Conservation (phyloP, 495 filamentous ascomycete genomes). For the Aspergillus carlsbadensis region DNA sequence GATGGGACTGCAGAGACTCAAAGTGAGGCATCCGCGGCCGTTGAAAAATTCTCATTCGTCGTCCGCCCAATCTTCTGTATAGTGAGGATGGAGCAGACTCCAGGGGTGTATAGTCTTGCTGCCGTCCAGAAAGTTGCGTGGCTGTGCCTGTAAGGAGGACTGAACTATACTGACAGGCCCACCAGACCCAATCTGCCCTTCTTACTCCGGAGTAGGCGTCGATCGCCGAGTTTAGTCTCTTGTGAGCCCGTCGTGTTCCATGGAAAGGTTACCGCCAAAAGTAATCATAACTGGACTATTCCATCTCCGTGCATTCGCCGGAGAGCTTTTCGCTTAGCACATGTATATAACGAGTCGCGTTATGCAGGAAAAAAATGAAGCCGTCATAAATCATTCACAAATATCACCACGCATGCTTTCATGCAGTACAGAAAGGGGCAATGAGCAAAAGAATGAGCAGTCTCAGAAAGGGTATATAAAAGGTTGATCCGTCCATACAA, state of each 20-base stretch:
- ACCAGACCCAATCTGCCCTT: not conserved
- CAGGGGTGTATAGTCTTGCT: not conserved
- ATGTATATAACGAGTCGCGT: too few species aligned
- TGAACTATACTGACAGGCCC: not conserved
- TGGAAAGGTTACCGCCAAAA: not conserved
- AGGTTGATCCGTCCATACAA: slow-evolving; percentile 7
- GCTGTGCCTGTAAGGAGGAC: slow-evolving; percentile 20
- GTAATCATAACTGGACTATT: not conserved
- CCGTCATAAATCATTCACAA: too few species aligned
- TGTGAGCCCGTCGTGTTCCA: not conserved
- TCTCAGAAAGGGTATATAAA: slow-evolving; percentile 1
- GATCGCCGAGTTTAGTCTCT: not conserved
- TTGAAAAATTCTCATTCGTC: slow-evolving; percentile 7
- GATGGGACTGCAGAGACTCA: not conserved
- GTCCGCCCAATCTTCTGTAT: not conserved
- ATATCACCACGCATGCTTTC: too few species aligned
- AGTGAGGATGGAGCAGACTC: not conserved
- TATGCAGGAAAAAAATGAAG: too few species aligned
- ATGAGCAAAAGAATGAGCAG: not conserved
- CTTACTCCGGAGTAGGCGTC: not conserved
- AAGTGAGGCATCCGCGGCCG: slow-evolving; percentile 7
- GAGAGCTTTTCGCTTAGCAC: too few species aligned
- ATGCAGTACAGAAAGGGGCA: not conserved
- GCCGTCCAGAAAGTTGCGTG: not conserved
- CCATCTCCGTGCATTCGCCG: not conserved